Conservation (phyloP, 2,329 filamentous ascomycete genomes). For the Hymenoscyphus scutula region DNA sequence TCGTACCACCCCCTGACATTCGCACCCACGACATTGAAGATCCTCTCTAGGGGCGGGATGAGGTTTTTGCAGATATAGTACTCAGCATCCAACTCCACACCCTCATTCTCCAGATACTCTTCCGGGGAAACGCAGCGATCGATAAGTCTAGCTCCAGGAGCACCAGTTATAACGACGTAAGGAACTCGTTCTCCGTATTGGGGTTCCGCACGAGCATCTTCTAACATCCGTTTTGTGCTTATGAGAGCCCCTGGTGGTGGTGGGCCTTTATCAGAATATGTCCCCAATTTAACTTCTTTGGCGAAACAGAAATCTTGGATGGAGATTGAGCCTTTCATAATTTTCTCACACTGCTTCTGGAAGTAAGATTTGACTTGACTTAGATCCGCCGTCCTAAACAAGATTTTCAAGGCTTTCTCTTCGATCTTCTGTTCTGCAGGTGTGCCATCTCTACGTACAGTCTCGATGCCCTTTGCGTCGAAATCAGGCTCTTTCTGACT, state of each 20-base stretch:
- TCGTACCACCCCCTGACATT: slow-evolving; percentile 92
- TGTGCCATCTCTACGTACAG: slow-evolving; percentile 89
- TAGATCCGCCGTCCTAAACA: slow-evolving; percentile 88
- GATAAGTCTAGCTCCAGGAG: slow-evolving; percentile 78
- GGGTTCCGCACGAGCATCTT: slow-evolving; percentile 81
- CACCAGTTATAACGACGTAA: slow-evolving; percentile 88
- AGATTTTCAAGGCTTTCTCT: slow-evolving; percentile 81
- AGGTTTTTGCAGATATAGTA: slow-evolving; percentile 98
- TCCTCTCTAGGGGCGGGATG: slow-evolving; percentile 90
- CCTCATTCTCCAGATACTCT: slow-evolving; percentile 70
- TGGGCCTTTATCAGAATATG: slow-evolving; percentile 76
- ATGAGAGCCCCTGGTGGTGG: slow-evolving; percentile 87
- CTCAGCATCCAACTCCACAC: slow-evolving; percentile 82
- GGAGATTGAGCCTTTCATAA: slow-evolving; percentile 83
- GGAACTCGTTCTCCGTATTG: slow-evolving; percentile 95
- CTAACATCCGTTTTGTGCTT: slow-evolving; percentile 79
- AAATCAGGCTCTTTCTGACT: slow-evolving; percentile 80
- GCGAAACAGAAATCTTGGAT: slow-evolving; percentile 97
- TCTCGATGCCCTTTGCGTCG: slow-evolving; percentile 98
- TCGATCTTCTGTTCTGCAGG: slow-evolving; percentile 96
- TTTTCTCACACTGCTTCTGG: slow-evolving; percentile 84
- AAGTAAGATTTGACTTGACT: slow-evolving; percentile 89
- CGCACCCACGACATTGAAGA: slow-evolving; percentile 93
- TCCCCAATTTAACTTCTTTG: slow-evolving; percentile 84
- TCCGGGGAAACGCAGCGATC: slow-evolving; percentile 91